Percentiles rank a stretch among this genome's conserved stretches.
Evolutionary conservation across 257 asterid species (phyloP).

Genomic region (Solanum infundibuliforme): DNA sequence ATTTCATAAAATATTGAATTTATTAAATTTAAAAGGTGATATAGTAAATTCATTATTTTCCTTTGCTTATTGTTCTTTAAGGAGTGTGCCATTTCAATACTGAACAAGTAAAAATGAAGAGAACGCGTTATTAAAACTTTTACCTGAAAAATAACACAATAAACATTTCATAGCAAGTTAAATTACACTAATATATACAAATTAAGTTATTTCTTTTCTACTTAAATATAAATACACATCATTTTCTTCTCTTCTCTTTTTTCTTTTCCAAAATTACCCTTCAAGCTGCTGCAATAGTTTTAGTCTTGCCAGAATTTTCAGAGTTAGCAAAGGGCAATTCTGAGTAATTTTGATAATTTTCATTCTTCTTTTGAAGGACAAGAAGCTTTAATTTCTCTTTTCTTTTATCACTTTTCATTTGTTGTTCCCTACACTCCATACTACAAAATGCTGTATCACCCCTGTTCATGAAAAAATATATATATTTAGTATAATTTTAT

Average conservation of each 20-base stretch:
- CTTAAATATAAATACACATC: background rate
- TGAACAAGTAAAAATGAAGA: too few relatives aligned
- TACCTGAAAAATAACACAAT: background rate
- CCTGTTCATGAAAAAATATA: slow-evolving; percentile 4
- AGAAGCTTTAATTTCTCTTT: slow-evolving; percentile 7
- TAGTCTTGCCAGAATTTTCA: slow-evolving; percentile 10
- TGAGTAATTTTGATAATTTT: slow-evolving; percentile 5
- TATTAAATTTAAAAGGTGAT: background rate
- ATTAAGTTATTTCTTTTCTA: background rate
- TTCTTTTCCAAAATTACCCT: background rate
- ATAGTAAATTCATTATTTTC: background rate
- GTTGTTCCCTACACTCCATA: slow-evolving; percentile 35
- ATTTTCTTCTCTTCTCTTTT: background rate
- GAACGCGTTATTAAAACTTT: too few relatives aligned
- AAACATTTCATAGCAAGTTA: background rate
- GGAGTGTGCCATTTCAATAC: background rate
- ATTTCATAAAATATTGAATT: too few relatives aligned
- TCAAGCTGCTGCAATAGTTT: slow-evolving; percentile 16
- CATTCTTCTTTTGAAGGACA: background rate
- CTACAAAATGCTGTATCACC: slow-evolving; percentile 43
- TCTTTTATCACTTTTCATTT: slow-evolving; percentile 25
- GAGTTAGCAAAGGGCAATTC: background rate
- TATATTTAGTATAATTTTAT: background rate
- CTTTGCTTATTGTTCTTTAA: background rate
- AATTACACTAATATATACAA: background rate